These are phyloP conservation scores for Anacardium occidentale DNA, from an alignment of 345 rosid genomes.

Conservation along the genomic window DNA sequence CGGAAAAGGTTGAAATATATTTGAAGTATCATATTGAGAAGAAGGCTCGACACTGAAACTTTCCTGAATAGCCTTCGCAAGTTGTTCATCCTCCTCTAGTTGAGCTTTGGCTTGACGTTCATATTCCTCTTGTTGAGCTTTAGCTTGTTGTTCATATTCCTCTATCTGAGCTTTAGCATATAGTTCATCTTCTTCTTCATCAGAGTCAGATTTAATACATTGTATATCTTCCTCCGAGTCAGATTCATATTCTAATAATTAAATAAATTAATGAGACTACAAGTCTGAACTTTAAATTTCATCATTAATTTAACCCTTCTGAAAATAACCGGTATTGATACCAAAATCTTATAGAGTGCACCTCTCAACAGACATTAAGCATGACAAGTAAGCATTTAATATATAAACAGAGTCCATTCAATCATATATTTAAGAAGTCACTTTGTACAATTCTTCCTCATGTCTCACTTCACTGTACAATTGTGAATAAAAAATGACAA, in stretches of 20 bases:
- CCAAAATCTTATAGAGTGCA: neutral
- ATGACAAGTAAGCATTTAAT: neutral
- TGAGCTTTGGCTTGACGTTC: constrained; percentile 45
- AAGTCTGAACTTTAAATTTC: constrained; percentile 5
- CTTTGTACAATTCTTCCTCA: neutral
- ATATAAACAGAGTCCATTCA: neutral
- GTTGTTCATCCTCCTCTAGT: constrained; percentile 84
- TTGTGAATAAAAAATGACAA: neutral
- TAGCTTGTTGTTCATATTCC: constrained; percentile 40
- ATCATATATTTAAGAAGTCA: neutral
- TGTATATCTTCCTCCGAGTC: constrained; percentile 49
- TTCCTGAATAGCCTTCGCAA: constrained; percentile 89
- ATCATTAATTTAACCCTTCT: constrained; percentile 14
- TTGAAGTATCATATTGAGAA: constrained; percentile 48
- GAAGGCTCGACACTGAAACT: constrained; percentile 62
- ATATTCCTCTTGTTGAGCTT: constrained; percentile 31
- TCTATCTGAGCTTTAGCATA: constrained; percentile 46
- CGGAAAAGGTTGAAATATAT: constrained; percentile 50
- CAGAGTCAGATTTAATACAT: constrained; percentile 31
- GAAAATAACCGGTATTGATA: neutral
- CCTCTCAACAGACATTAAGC: neutral
- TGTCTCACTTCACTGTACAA: neutral
- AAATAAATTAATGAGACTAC: constrained; percentile 16
- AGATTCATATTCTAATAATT: constrained; percentile 43
- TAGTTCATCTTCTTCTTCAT: constrained; percentile 46